Evolutionary conservation across 208 protist genomes (phyloP).

Genomic region (Lotmaria passim): DNA sequence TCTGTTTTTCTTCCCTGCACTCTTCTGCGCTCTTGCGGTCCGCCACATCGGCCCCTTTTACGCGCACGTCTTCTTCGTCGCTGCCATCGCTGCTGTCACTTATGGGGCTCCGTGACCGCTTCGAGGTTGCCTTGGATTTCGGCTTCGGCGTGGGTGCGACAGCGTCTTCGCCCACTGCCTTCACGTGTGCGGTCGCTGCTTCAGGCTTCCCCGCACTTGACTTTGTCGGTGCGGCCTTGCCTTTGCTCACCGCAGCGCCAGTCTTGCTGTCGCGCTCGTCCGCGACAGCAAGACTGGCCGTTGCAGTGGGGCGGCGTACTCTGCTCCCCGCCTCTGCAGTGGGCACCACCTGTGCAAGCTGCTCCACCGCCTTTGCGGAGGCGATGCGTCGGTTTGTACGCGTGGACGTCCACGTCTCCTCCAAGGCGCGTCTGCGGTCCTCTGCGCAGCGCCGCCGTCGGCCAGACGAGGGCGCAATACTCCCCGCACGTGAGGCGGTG

Average conservation of each 20-base stretch:
- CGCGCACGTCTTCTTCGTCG: background rate
- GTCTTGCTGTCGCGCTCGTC: too few species aligned
- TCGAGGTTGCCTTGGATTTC: background rate
- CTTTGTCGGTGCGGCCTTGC: too few species aligned
- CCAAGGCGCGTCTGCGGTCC: conserved; percentile 42
- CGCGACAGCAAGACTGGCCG: too few species aligned
- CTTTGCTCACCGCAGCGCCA: too few species aligned
- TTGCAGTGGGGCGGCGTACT: too few species aligned
- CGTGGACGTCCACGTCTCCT: conserved; percentile 65
- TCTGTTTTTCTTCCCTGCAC: background rate
- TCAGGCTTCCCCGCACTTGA: too few species aligned
- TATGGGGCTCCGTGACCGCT: background rate
- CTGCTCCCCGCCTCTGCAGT: too few species aligned
- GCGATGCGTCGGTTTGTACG: conserved; percentile 47
- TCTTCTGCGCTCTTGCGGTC: background rate
- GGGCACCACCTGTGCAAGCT: background rate
- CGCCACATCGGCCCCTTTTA: background rate
- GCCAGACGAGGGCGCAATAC: conserved; percentile 8
- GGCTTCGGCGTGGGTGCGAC: background rate
- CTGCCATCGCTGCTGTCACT: conserved; percentile 4
- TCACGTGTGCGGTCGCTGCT: background rate
- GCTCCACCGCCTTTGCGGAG: conserved; percentile 23
- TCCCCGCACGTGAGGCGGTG: conserved; percentile 27
- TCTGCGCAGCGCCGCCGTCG: conserved; percentile 25
- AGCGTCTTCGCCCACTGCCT: background rate